These are phyloP conservation scores for Myxozyma nipponensis DNA, from an alignment of 805 yeast genomes.

Conservation along the genomic window DNA sequence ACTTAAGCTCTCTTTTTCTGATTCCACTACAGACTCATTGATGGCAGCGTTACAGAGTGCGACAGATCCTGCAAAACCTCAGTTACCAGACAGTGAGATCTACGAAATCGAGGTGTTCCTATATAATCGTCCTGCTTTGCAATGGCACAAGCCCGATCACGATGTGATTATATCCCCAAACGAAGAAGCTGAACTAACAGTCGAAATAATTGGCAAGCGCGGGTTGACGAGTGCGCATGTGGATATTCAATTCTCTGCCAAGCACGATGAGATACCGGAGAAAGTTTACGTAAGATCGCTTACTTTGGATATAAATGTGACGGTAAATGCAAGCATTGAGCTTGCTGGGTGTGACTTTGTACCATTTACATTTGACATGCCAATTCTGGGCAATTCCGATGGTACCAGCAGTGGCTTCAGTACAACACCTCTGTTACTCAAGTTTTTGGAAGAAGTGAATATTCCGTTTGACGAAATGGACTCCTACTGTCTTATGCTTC, in stretches of 20 bases:
- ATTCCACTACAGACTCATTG: conserved; percentile 66
- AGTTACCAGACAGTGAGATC: conserved; percentile 55
- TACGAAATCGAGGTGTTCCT: conserved; percentile 73
- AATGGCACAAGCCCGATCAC: conserved; percentile 38
- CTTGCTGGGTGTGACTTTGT: conserved; percentile 71
- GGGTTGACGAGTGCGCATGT: conserved; percentile 66
- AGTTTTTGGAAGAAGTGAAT: conserved; percentile 18
- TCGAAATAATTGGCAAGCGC: conserved; percentile 66
- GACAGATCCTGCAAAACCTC: conserved; percentile 27
- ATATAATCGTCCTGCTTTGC: conserved; percentile 54
- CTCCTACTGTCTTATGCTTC: conserved; percentile 58
- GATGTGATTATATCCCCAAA: conserved; percentile 35
- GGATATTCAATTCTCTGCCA: conserved; percentile 57
- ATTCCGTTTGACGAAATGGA: conserved; percentile 38
- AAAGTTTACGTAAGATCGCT: conserved; percentile 51
- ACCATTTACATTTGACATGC: conserved; percentile 35
- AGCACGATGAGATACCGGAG: conserved; percentile 30
- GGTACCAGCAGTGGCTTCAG: background rate
- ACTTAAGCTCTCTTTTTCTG: conserved; percentile 61
- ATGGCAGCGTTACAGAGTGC: conserved; percentile 47
- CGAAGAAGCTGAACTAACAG: conserved; percentile 46
- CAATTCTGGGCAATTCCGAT: conserved; percentile 3
- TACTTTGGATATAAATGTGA: conserved; percentile 62
- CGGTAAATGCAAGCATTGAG: conserved; percentile 71
- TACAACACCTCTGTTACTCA: conserved; percentile 11